A percentile compares a stretch with the other conserved stretches of the same genome.
phyloP scores from a whole-genome alignment of 1,284 basidiomycete species.

The Schizophyllum amplum region DNA sequence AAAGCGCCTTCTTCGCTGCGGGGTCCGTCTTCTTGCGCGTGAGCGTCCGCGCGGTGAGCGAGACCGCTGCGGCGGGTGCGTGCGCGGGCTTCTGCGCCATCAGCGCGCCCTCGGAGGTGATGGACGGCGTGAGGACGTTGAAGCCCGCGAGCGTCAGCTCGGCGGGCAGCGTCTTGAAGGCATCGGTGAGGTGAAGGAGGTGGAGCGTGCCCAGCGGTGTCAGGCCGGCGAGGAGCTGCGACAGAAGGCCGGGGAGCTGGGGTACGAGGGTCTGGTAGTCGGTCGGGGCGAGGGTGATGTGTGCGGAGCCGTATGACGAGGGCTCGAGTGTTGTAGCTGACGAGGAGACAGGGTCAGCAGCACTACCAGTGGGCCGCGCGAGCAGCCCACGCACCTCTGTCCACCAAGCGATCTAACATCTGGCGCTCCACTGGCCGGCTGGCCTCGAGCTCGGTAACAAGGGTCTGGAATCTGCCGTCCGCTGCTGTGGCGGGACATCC shows the following conservation, averaged over 20 bases:
- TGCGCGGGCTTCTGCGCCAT: conserved; percentile 62
- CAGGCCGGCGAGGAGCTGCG: conserved; percentile 50
- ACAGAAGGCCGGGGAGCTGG: conserved; percentile 45
- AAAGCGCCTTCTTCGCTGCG: conserved; percentile 71
- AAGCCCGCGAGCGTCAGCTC: conserved; percentile 61
- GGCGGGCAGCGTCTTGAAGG: conserved; percentile 37
- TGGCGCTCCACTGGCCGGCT: conserved; percentile 56
- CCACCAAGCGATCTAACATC: conserved; percentile 69
- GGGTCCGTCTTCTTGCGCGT: conserved; percentile 48
- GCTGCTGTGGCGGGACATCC: conserved; percentile 68
- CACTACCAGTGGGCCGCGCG: conserved; percentile 6
- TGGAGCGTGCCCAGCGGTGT: conserved; percentile 60
- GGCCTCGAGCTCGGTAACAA: conserved; percentile 51
- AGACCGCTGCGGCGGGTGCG: conserved; percentile 24
- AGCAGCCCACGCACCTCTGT: conserved; percentile 46
- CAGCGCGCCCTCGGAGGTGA: conserved; percentile 32
- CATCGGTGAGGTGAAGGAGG: conserved; percentile 43
- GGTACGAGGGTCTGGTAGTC: conserved; percentile 55
- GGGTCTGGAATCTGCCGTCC: conserved; percentile 65
- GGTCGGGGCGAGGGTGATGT: conserved; percentile 48
- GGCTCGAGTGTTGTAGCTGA: conserved; percentile 52
- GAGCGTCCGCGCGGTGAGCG: conserved; percentile 24
- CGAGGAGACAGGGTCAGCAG: conserved; percentile 12
- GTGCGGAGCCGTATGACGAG: conserved; percentile 53
- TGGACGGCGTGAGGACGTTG: conserved; percentile 36